Evolutionary conservation across 345 rosid species (phyloP), one percentile per base, ranked within the genome.

Genomic region (Camelina neglecta): DNA sequence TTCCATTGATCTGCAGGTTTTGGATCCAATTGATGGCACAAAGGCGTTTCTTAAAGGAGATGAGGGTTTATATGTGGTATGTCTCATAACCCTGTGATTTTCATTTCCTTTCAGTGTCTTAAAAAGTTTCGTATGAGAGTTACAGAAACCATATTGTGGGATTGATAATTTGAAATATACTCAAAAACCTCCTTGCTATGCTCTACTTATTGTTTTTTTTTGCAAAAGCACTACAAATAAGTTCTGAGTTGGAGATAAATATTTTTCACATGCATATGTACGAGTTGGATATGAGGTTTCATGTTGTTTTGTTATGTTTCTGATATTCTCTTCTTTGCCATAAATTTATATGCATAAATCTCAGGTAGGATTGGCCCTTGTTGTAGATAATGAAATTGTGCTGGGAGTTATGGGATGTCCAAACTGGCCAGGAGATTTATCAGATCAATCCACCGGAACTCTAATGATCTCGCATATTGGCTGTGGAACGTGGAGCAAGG

Each of bases 11-110:
- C 29, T 83, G 83, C 86, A 93, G 98, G 67, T 91, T 60, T 80
- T 93, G 81, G 94, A 93, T 83, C 97, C 97, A 61, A 87, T 91
- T 68, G 98, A 93, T 83, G 98, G 97, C 61, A 91, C 94, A 56
- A 81, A 73, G 56, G 98, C 97, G 62, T 91, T 93, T 80, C 82
- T 91, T 15, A 87, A 72, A 82, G 96, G 94, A 83, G 80, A 76
- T n/a, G 84, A 84, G 41, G 92, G 94, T 72, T 74, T 88, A 55
- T 93, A 91, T 67, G 97, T 93, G 93, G 98, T 93, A 84, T 67
- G 83, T 60, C 50, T 58, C 45, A 68, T 61, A 71, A 38, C 42
- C 73, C 16, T 58, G 20, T 1, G 10, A 38, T 13, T 38, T 11
- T 55, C 10, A 18, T 56, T 49, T 70, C 15, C 66, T 71, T 71